These are phyloP conservation scores for Pulveroboletus sp. DNA, from an alignment of 768 basidiomycete genomes.

Conservation along the genomic window DNA sequence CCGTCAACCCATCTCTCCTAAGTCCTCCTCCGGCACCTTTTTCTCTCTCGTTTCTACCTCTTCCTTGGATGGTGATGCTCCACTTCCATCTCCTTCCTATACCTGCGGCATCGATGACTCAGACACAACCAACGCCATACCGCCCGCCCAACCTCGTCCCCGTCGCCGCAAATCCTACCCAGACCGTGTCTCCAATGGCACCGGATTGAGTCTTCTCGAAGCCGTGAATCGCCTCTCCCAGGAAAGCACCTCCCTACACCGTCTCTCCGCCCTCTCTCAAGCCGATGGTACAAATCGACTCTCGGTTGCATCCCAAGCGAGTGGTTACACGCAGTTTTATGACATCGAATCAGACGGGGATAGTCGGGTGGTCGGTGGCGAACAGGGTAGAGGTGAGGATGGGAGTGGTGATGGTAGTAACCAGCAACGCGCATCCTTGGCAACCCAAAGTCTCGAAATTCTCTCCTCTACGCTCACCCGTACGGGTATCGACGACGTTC, in stretches of 20 bases:
- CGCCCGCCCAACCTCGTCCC: constrained; percentile 9
- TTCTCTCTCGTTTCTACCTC: constrained; percentile 15
- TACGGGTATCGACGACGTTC: constrained; percentile 15
- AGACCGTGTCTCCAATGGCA: constrained; percentile 19
- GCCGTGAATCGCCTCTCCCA: constrained; percentile 26
- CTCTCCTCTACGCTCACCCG: constrained; percentile 18
- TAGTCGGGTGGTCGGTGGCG: not conserved
- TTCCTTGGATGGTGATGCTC: constrained; percentile 15
- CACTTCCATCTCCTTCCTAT: not conserved
- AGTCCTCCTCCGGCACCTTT: constrained; percentile 26
- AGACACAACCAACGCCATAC: not conserved
- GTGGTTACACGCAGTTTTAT: constrained; percentile 27
- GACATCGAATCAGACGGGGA: constrained; percentile 13
- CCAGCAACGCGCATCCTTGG: not conserved
- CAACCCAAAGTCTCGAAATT: constrained; percentile 23
- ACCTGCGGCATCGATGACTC: not conserved
- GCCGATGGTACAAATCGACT: constrained; percentile 14
- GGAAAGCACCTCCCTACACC: constrained; percentile 2
- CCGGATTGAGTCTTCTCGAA: constrained; percentile 25
- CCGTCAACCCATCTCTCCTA: constrained; percentile 20
- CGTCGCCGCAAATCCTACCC: constrained; percentile 24
- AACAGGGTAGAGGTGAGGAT: not conserved
- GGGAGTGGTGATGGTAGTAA: not conserved
- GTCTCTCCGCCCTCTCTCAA: constrained; percentile 6
- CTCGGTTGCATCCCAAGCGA: constrained; percentile 20